These are phyloP conservation scores for Volvariella surrecta DNA, from an alignment of 1,284 basidiomycete genomes.

Conservation along the genomic window DNA sequence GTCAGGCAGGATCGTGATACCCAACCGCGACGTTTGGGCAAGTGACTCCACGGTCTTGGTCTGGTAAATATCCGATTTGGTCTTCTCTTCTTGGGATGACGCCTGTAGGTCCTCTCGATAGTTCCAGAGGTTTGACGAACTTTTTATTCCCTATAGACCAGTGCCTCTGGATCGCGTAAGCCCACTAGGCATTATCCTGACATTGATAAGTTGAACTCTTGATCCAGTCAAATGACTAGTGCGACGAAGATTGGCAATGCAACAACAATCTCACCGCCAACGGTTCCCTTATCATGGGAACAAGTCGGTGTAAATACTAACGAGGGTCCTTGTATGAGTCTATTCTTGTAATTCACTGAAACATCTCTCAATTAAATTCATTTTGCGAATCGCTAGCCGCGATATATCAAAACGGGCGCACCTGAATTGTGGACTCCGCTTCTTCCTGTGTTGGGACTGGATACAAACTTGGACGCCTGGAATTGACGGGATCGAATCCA, in stretches of 20 bases:
- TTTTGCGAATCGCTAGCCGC: conserved; percentile 15
- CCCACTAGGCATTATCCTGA: not conserved
- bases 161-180: conserved; percentile 26
- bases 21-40: conserved; percentile 27
- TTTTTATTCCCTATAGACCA: conserved; percentile 17
- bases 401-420: conserved; percentile 23
- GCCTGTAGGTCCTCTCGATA: conserved; percentile 12
- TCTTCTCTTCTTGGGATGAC: conserved; percentile 27
- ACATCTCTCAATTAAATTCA: not conserved
- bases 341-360: not conserved
- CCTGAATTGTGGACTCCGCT: conserved; percentile 25
- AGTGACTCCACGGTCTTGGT: conserved; percentile 27
- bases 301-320: conserved; percentile 24
- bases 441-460: conserved; percentile 23
- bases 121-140: too few relatives aligned
- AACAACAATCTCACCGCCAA: conserved; percentile 26
- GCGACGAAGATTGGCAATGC: conserved; percentile 26
- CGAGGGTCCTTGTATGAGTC: conserved; percentile 20
- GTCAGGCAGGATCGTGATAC: conserved; percentile 20
- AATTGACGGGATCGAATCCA: conserved; percentile 25
- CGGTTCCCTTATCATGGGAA: conserved; percentile 25
- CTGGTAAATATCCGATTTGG: conserved; percentile 19
- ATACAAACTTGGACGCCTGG: conserved; percentile 24
- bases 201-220: not conserved
- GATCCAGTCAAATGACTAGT: conserved; percentile 22